These are phyloP conservation scores for Cyamopsis tetragonoloba DNA, from an alignment of 306 rosid genomes.

Conservation along the genomic window DNA sequence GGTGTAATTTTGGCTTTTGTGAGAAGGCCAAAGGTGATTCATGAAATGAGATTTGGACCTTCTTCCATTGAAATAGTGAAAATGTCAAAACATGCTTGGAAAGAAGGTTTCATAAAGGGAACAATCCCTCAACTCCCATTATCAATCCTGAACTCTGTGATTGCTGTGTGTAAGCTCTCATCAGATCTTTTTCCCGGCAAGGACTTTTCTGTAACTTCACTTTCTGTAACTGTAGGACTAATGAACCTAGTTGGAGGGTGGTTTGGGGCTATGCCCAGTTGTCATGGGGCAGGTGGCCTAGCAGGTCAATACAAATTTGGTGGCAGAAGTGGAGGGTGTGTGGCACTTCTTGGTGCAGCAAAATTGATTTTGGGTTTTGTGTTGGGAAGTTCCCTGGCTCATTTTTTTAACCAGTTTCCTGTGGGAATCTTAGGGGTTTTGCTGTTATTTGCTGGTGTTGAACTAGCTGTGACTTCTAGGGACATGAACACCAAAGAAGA, in stretches of 20 bases:
- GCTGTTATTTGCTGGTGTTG: conserved; percentile 69
- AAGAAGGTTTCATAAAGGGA: conserved; percentile 68
- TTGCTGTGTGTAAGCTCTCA: conserved; percentile 62
- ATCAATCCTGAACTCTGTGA: conserved; percentile 65
- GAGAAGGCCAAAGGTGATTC: conserved; percentile 50
- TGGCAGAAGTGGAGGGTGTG: conserved; percentile 83
- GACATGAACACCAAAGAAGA: conserved; percentile 65
- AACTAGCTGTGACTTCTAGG: conserved; percentile 66
- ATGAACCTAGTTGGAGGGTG: conserved; percentile 77
- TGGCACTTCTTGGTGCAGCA: conserved; percentile 63
- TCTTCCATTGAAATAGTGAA: conserved; percentile 48
- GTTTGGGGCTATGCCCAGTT: conserved; percentile 81
- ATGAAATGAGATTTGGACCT: conserved; percentile 58
- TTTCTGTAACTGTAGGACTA: conserved; percentile 73
- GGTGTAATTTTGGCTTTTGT: conserved; percentile 60
- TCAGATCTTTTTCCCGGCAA: conserved; percentile 61
- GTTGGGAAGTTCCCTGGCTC: conserved; percentile 55
- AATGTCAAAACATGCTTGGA: conserved; percentile 58
- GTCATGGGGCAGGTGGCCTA: conserved; percentile 82
- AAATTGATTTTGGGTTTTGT: conserved; percentile 58
- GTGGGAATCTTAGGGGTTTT: conserved; percentile 69
- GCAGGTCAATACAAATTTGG: conserved; percentile 88
- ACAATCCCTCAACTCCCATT: conserved; percentile 75
- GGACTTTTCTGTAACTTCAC: conserved; percentile 57
- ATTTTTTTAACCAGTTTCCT: conserved; percentile 49